Conservation (phyloP, 1,284 basidiomycete species). For the Rhodotorula mucilaginosa region DNA sequence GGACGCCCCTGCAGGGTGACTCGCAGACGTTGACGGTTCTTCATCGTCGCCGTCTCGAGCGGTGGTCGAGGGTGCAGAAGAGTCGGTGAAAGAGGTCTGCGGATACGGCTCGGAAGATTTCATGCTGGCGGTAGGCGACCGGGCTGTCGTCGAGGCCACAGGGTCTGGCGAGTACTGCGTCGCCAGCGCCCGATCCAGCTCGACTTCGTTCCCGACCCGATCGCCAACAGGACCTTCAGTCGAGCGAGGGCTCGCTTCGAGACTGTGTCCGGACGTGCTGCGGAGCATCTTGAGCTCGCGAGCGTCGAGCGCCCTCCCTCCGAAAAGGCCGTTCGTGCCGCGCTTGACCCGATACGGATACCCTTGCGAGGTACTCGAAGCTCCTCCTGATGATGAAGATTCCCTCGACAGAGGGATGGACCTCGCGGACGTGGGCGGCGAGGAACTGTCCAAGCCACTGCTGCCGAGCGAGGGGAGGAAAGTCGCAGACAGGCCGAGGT, state of each 20-base stretch:
- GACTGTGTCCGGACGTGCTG: slow-evolving; percentile 3
- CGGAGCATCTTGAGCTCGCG: slow-evolving; percentile 15
- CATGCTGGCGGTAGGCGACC: no score
- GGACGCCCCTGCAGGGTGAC: no score
- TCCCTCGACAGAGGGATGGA: background rate
- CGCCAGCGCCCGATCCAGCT: background rate
- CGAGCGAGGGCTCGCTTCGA: background rate
- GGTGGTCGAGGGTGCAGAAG: no score
- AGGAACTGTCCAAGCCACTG: no score
- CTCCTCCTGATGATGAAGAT: background rate
- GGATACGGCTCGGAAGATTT: no score
- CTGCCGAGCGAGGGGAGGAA: background rate
- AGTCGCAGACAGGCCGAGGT: background rate
- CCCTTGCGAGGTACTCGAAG: background rate
- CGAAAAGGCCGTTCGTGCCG: slow-evolving; percentile 25
- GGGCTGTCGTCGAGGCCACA: no score
- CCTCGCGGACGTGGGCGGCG: background rate
- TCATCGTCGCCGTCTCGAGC: no score
- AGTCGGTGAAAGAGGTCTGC: no score
- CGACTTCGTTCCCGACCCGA: background rate
- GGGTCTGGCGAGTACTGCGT: no score
- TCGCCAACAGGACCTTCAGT: background rate
- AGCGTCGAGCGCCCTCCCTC: slow-evolving; percentile 9
- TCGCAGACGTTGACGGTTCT: no score
- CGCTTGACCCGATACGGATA: slow-evolving; percentile 11